Conservation (phyloP, 148 eudicot species). For the Selenicereus undatus region DNA sequence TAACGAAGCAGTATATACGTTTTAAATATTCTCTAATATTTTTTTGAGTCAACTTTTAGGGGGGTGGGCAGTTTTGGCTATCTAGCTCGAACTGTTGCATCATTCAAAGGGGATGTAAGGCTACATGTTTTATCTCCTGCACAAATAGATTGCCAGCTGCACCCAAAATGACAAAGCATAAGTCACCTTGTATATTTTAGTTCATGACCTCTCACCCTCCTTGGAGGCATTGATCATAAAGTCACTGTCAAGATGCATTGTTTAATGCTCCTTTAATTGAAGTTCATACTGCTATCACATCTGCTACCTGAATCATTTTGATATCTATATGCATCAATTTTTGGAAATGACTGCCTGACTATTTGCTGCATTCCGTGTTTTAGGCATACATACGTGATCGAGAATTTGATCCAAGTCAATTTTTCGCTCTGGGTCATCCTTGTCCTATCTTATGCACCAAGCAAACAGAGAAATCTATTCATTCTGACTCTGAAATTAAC, state of each 20-base stretch:
- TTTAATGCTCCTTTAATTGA: neutral
- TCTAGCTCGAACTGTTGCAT: neutral
- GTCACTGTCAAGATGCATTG: too few species aligned
- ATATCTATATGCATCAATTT: neutral
- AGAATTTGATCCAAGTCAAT: constrained; percentile 67
- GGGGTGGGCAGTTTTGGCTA: neutral
- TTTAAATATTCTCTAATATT: too few species aligned
- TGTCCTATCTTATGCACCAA: constrained; percentile 60
- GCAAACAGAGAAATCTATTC: constrained; percentile 44
- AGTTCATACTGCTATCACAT: constrained; percentile 4
- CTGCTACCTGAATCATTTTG: neutral
- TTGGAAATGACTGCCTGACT: neutral
- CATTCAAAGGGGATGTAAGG: neutral
- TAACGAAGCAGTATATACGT: neutral
- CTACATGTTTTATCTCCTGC: neutral
- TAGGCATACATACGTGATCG: constrained; percentile 91
- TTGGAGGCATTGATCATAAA: neutral
- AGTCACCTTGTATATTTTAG: neutral
- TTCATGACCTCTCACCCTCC: neutral
- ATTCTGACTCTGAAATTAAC: constrained; percentile 33
- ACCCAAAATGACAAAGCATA: neutral
- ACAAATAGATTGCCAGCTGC: neutral
- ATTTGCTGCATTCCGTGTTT: constrained; percentile 5
- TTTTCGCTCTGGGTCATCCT: constrained; percentile 69
- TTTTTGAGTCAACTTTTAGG: neutral